Conservation (phyloP, 2,329 filamentous ascomycete genomes). For the Acephala macrosclerotiorum region DNA sequence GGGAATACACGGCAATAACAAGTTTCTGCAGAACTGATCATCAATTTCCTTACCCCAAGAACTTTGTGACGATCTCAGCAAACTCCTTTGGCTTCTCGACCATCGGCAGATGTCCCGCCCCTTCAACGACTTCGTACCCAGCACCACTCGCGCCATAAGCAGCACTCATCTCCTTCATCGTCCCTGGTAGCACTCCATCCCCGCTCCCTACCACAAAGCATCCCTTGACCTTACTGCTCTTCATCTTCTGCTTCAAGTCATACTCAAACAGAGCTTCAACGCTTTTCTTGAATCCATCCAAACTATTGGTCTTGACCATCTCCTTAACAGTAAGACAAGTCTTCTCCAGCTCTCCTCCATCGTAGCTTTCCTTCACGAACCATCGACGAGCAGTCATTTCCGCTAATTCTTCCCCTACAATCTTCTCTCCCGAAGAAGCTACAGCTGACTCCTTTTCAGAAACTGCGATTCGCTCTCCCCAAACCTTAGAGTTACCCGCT, state of each 20-base stretch:
- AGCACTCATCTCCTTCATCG: constrained; percentile 77
- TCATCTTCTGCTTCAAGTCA: constrained; percentile 66
- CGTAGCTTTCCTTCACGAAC: constrained; percentile 72
- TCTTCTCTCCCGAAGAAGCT: constrained; percentile 54
- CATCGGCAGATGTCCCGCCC: constrained; percentile 85
- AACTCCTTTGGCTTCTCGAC: constrained; percentile 76
- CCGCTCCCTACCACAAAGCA: constrained; percentile 76
- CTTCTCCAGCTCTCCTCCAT: constrained; percentile 52
- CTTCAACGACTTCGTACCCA: constrained; percentile 69
- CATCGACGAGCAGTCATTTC: constrained; percentile 76
- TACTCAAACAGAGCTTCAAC: constrained; percentile 78
- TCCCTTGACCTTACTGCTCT: constrained; percentile 61
- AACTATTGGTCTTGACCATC: constrained; percentile 73
- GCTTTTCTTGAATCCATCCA: constrained; percentile 72
- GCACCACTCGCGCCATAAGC: constrained; percentile 61
- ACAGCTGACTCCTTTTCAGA: constrained; percentile 62
- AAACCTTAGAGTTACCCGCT: constrained; percentile 77
- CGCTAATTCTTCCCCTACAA: constrained; percentile 72
- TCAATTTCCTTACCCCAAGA: constrained; percentile 49
- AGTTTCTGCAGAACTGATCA: not conserved
- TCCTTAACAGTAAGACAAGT: constrained; percentile 66
- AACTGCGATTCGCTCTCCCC: constrained; percentile 77
- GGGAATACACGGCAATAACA: not conserved
- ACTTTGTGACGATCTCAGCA: constrained; percentile 66
- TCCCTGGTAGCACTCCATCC: constrained; percentile 78